Evolutionary conservation across 75 land plant species (phyloP), one percentile per base, ranked within the genome.

Genomic region (Pinus taeda): DNA sequence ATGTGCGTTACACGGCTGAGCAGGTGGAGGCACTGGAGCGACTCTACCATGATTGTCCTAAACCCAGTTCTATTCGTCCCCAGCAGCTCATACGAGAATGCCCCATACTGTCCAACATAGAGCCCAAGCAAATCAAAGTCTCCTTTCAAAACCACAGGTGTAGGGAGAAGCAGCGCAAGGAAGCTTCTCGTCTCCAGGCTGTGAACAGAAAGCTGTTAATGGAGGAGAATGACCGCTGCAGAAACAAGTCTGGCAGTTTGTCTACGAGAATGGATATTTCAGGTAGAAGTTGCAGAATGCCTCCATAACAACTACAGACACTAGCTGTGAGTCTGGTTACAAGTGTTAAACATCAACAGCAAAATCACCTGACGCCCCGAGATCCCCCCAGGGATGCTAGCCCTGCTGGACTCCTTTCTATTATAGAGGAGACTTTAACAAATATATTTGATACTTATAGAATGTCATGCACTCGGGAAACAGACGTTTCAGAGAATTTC

Each of bases 211-310:
- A 96, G 84, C 82, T 96, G 70, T 85, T 96, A 72, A 92, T 96
- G 98, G 98, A 96, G 80, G 98, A 96, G 82, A 96, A 96, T 82
- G 98, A 96, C 82, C 90, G 98, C 0, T 96, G 57, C 92, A 97
- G 78, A 96, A 96, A 84, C 98, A 96, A 78, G 94, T 92, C 36
- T 92, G 97, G 13, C 97, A 94, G 45, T 75, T 96, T 70, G 92
- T 91, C 2, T 89, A 90, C 57, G 98, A 96, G 71, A 96, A 96
- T 79, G 98, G 96, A 11, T 94, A 79, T 74, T 85, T 96, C 81
- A 81, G 90, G 57, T 90, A 90, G 74, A 95, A 96, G 78, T 53
- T 91, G 56, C 91, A 91, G 6, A 88, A 62, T 77, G 85, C 88
- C 55, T 64, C 91, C 24, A 79, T 84, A 67, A 81, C 87, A 72